A percentile compares a stretch with the other conserved stretches of the same genome.
These are phyloP conservation scores for Penicillium waksmanii DNA, from an alignment of 495 filamentous ascomycete species.

Conservation along the genomic window DNA sequence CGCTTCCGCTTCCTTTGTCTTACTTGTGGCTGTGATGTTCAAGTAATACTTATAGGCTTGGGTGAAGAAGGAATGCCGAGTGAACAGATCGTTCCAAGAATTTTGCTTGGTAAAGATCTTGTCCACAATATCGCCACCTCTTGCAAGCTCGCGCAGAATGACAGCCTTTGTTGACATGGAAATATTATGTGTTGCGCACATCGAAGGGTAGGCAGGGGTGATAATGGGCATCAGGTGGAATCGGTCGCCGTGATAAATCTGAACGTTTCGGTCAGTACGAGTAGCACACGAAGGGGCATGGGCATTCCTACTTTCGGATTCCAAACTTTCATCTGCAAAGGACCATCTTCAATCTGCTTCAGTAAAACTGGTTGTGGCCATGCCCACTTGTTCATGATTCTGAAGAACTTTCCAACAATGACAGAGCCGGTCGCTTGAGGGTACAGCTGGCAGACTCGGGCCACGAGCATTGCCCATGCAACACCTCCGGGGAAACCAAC, in stretches of 20 bases:
- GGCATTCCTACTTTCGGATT: slow-evolving; percentile 74
- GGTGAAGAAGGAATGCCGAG: slow-evolving; percentile 89
- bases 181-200: slow-evolving; percentile 96
- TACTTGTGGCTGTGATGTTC: slow-evolving; percentile 82
- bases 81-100: slow-evolving; percentile 86
- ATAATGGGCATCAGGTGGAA: slow-evolving; percentile 96
- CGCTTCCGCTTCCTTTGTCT: slow-evolving; percentile 79
- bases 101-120: slow-evolving; percentile 75
- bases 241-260: slow-evolving; percentile 81
- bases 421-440: slow-evolving; percentile 85
- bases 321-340: slow-evolving; percentile 84
- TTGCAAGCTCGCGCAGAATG: slow-evolving; percentile 79
- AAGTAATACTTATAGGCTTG: slow-evolving; percentile 92
- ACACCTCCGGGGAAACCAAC: slow-evolving; percentile 96
- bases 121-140: slow-evolving; percentile 76
- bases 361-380: slow-evolving; percentile 92
- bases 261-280: not conserved
- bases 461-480: slow-evolving; percentile 97
- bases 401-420: slow-evolving; percentile 90
- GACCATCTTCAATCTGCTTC: slow-evolving; percentile 84
- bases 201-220: slow-evolving; percentile 92
- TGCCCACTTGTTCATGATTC: slow-evolving; percentile 85
- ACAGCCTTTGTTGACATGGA: slow-evolving; percentile 81
- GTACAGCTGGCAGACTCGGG: slow-evolving; percentile 95
- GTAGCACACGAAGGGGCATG: not conserved